Evolutionary conservation across 768 basidiomycete genomes (phyloP).

Genomic region (Serendipita vermifera): DNA sequence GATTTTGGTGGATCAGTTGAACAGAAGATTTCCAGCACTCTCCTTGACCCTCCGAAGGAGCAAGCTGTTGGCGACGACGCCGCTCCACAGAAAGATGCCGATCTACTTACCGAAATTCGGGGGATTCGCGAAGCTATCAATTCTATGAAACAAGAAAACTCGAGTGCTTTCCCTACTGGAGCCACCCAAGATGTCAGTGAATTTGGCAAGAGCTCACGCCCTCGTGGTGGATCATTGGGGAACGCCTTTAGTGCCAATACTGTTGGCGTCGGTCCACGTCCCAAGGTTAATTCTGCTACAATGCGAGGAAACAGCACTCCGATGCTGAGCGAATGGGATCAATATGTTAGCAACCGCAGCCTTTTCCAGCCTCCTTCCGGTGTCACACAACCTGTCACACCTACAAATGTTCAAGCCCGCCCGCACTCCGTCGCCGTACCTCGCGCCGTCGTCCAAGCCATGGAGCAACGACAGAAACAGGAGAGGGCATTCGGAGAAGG

Average conservation of each 20-base stretch:
- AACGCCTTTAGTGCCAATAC: constrained; percentile 14
- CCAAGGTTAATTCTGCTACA: background rate
- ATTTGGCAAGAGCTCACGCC: too few relatives aligned
- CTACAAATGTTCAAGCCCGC: constrained; percentile 33
- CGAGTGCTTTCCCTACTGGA: background rate
- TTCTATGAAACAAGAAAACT: constrained; percentile 17
- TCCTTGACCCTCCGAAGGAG: constrained; percentile 25
- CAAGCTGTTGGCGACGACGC: constrained; percentile 35
- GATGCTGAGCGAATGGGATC: constrained; percentile 72
- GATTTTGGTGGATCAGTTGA: constrained; percentile 63
- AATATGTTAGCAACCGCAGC: constrained; percentile 73
- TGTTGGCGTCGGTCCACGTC: constrained; percentile 16
- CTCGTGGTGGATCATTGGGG: background rate
- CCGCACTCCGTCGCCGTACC: constrained; percentile 43
- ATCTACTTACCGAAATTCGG: constrained; percentile 63
- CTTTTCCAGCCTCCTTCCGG: constrained; percentile 74
- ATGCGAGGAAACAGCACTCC: constrained; percentile 57
- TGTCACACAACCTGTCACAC: constrained; percentile 61
- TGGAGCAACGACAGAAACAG: constrained; percentile 54
- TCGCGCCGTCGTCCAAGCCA: constrained; percentile 60
- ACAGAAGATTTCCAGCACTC: constrained; percentile 43
- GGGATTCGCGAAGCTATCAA: constrained; percentile 71
- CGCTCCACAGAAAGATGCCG: constrained; percentile 54
- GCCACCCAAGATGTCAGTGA: background rate
- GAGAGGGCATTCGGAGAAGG: constrained; percentile 50